Conservation (phyloP, 1,139 yeast species). For the Blastobotrys illinoisensis region DNA sequence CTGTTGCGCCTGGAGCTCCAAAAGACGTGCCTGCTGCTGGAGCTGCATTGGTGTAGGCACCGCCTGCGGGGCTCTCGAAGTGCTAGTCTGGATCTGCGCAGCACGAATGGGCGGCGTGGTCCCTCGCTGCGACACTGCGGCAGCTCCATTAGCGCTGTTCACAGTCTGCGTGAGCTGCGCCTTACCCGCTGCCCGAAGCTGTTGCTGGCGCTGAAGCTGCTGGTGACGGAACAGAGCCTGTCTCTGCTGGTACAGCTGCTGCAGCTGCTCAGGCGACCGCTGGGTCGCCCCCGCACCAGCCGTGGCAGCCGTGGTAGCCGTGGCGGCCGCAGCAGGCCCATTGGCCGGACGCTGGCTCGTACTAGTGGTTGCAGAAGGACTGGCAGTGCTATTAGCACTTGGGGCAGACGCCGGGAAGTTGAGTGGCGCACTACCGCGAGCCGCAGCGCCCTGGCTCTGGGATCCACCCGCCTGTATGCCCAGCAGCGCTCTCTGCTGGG, state of each 20-base stretch:
- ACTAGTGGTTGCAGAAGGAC: too few relatives aligned
- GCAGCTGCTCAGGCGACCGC: slow-evolving; percentile 12
- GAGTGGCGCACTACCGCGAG: slow-evolving; percentile 6
- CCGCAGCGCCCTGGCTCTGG: slow-evolving; percentile 14
- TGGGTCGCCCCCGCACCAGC: slow-evolving; percentile 6
- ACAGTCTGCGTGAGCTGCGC: neutral
- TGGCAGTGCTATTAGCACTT: slow-evolving; percentile 13
- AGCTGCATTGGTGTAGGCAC: slow-evolving; percentile 4
- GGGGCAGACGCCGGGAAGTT: neutral
- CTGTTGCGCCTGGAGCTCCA: slow-evolving; percentile 10
- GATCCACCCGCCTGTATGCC: neutral
- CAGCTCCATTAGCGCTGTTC: neutral
- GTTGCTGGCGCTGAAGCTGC: slow-evolving; percentile 20
- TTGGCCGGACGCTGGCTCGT: slow-evolving; percentile 5
- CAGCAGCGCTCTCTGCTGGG: slow-evolving; percentile 35
- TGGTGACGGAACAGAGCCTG: slow-evolving; percentile 14
- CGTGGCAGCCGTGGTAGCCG: slow-evolving; percentile 11
- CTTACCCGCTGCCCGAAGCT: slow-evolving; percentile 9
- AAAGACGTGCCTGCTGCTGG: slow-evolving; percentile 6
- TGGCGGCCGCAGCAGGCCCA: slow-evolving; percentile 10
- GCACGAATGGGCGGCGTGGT: neutral
- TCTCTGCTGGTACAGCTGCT: slow-evolving; percentile 21
- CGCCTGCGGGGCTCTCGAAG: slow-evolving; percentile 1
- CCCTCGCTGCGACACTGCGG: neutral
- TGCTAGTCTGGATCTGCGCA: neutral